These are phyloP conservation scores for Phytophthora kernoviae DNA, from an alignment of 352 stramenopile genomes.

Conservation along the genomic window DNA sequence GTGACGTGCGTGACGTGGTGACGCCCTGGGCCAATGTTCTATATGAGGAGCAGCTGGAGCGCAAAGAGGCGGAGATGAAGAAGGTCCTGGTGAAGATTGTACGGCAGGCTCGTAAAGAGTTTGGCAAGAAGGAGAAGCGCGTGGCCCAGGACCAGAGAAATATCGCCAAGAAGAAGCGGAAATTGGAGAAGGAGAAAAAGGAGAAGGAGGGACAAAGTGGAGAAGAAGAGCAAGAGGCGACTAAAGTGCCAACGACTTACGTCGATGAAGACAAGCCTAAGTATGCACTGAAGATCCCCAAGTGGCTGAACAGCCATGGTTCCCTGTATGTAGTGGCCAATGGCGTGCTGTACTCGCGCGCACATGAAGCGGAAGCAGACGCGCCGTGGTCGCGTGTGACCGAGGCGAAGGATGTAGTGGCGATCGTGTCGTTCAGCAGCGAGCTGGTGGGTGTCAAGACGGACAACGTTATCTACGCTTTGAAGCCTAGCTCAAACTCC, in stretches of 20 bases:
- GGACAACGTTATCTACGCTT: slow-evolving; percentile 57
- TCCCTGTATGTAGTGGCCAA: slow-evolving; percentile 73
- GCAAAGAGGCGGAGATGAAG: slow-evolving; percentile 91
- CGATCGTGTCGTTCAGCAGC: slow-evolving; percentile 79
- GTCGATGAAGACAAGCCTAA: slow-evolving; percentile 37
- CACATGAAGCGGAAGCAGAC: slow-evolving; percentile 51
- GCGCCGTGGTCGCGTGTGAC: slow-evolving; percentile 51
- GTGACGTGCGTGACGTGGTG: slow-evolving; percentile 74
- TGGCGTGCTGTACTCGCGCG: slow-evolving; percentile 59
- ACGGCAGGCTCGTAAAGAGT: slow-evolving; percentile 84
- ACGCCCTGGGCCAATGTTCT: slow-evolving; percentile 81
- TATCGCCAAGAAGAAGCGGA: slow-evolving; percentile 63
- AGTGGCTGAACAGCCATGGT: slow-evolving; percentile 79
- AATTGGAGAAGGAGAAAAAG: slow-evolving; percentile 68
- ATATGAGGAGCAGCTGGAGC: slow-evolving; percentile 83
- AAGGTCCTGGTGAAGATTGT: slow-evolving; percentile 89
- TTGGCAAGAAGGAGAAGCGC: slow-evolving; percentile 87
- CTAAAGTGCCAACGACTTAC: slow-evolving; percentile 7
- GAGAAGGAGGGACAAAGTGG: slow-evolving; percentile 54
- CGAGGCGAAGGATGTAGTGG: slow-evolving; percentile 47
- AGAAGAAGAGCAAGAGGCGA: slow-evolving; percentile 15
- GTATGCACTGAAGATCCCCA: slow-evolving; percentile 54
- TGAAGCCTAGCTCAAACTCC: slow-evolving; percentile 38
- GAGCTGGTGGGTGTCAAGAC: slow-evolving; percentile 66
- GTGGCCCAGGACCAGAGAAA: slow-evolving; percentile 62